These are phyloP conservation scores for Cladosporium oxysporum DNA, from an alignment of 2,329 filamentous ascomycete species.

Conservation along the genomic window DNA sequence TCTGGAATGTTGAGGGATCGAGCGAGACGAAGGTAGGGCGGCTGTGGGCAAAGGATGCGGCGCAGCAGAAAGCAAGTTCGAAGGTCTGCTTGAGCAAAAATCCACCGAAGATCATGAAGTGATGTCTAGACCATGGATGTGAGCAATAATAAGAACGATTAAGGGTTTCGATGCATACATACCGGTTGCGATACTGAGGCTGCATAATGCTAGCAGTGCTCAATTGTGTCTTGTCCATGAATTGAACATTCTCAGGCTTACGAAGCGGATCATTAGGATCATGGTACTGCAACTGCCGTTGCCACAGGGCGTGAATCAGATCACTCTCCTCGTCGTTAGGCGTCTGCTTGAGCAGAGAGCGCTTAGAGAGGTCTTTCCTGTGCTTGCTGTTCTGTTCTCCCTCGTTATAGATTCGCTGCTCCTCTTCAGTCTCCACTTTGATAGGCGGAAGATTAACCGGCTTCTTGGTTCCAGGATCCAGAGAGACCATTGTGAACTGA, in stretches of 20 bases:
- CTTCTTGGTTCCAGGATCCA: conserved; percentile 68
- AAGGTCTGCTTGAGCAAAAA: conserved; percentile 74
- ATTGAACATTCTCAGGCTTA: conserved; percentile 59
- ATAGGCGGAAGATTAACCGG: conserved; percentile 64
- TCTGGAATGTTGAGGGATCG: conserved; percentile 73
- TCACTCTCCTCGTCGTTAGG: conserved; percentile 72
- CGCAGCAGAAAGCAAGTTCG: conserved; percentile 74
- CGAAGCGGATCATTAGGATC: conserved; percentile 57
- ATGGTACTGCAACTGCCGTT: conserved; percentile 65
- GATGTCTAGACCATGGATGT: conserved; percentile 47
- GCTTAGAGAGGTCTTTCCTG: conserved; percentile 64
- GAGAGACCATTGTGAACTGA: conserved; percentile 75
- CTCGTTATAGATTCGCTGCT: conserved; percentile 62
- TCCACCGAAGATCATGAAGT: conserved; percentile 78
- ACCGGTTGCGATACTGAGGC: conserved; percentile 66
- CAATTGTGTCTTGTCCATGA: conserved; percentile 64
- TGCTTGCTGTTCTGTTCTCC: conserved; percentile 67
- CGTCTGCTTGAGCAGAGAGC: conserved; percentile 64
- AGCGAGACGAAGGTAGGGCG: conserved; percentile 71
- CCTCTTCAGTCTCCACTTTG: conserved; percentile 63
- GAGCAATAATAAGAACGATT: not conserved
- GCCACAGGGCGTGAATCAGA: conserved; percentile 73
- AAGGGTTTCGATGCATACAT: not conserved
- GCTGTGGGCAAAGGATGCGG: conserved; percentile 68
- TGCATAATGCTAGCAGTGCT: conserved; percentile 74